phyloP scores from a whole-genome alignment of 257 asterid genomes.

The Solanum lignicaule region DNA sequence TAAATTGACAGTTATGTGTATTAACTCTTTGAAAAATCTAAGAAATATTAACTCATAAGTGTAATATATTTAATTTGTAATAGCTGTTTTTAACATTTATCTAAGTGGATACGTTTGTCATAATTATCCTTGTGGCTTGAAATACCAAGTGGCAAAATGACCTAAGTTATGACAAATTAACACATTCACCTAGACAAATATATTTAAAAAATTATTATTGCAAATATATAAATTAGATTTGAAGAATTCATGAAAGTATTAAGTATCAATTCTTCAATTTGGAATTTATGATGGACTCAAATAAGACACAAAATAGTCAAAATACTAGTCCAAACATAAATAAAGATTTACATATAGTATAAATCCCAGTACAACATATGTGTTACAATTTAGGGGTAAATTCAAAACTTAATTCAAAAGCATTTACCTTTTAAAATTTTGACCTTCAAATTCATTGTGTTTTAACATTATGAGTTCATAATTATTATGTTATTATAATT shows the following conservation, averaged over 20 bases:
- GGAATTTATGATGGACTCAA: not conserved
- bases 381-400: not conserved
- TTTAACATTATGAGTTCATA: not conserved
- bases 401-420: not conserved
- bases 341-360: not conserved
- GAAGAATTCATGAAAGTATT: not conserved
- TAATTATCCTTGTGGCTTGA: too few relatives aligned
- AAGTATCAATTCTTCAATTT: not conserved
- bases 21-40: not conserved
- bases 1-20: not conserved
- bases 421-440: not conserved
- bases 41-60: too few relatives aligned
- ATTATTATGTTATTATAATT: not conserved
- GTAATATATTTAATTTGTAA: too few relatives aligned
- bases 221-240: not conserved
- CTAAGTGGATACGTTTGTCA: not conserved
- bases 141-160: not conserved
- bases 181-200: not conserved
- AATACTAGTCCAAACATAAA: not conserved
- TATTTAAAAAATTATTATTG: not conserved
- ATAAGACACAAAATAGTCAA: not conserved
- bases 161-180: not conserved
- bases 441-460: not conserved
- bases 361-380: not conserved
- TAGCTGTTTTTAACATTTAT: too few relatives aligned